Evolutionary conservation across 768 basidiomycete species (phyloP), one percentile per base, ranked within the genome.

Genomic region (Mrakia gelida): DNA sequence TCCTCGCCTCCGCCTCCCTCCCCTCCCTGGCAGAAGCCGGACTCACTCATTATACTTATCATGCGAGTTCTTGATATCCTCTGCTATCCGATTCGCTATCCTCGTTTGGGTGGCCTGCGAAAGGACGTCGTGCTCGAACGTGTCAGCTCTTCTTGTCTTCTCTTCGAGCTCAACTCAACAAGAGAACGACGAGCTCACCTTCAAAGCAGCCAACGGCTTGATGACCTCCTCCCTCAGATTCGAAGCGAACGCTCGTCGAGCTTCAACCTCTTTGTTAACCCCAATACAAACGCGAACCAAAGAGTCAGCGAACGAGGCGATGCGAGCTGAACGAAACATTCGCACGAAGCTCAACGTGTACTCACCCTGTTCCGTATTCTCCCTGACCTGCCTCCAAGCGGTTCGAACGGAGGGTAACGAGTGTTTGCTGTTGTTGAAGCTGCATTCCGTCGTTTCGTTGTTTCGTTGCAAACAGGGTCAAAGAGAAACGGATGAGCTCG

Each of bases 281-380:
- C 38, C 38, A 38, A 38, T 26, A 26, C 21, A 30, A 26, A 34
- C 18, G 16, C 7, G 45, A 32, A 73, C n/a, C n/a, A 30, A 52
- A 26, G 15, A 21, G 54, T 56, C 23, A 73, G 61, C 26, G 45
- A 8, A 54, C 71, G 45, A 26, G 49, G 49, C 49, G 45, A 45
- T 45, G 45, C 49, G 49, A 18, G 34, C n/a, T 49, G 59, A 59
- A 54, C 72, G 71, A 8, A 59, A 16, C 11, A 38, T 1, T 49
- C 49, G 11, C 15, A 45, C 30, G 34, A n/a, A 54, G 75, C 52
- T 23, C 28, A 32, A 49, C 65, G n/a, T n/a, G n/a, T n/a, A 43
- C 38, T 45, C 15, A 75, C 75, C 75, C 16, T 78, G 73, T 41
- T 78, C 77, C 8, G 71, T 74, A 34, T 78, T 78, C 63, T 78